Evolutionary conservation across 495 filamentous ascomycete species (phyloP), one percentile per base, ranked within the genome.

Genomic region (Hypoxylon fuscum): DNA sequence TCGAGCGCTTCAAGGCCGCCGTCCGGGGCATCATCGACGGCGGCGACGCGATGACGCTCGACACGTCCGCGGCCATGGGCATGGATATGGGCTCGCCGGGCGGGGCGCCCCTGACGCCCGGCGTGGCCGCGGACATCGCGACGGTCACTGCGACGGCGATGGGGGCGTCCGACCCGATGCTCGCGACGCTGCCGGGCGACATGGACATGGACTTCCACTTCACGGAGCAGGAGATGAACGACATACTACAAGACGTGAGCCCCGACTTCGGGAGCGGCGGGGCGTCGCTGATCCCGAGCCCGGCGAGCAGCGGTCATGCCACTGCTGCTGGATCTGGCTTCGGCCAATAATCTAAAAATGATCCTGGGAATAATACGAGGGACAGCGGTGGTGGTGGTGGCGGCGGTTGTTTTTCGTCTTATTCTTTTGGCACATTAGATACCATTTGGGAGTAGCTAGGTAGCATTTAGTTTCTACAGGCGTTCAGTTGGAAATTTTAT

Each of bases 1-100:
- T 85, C 31, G 76, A 69, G 21, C 79, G 76, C 59, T 85, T 85
- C 71, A 81, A 76, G 61, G 67, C 68, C 6, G 49, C 58, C 17
- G 69, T 82, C n/a, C n/a, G n/a, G n/a, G n/a, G n/a, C n/a, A n/a
- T n/a, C n/a, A n/a, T n/a, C n/a, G n/a, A n/a, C n/a, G n/a, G n/a
- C n/a, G n/a, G n/a, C n/a, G n/a, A n/a, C n/a, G n/a, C n/a, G n/a
- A n/a, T n/a, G n/a, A n/a, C n/a, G 44, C 20, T 23, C 54, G 56
- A 17, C 9, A 49, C 59, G 8, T 38, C 21, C 27, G 43, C 31
- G 21, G 21, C 23, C 18, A 2, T 35, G 42, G 18, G 25, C 12
- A 38, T 62, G 17, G 55, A 31, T 37, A 15, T 15, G 45, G 34
- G 14, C 2, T 8, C 37, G 7, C 37, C 38, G 18, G 52, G 31